Base-by-base conservation (phyloP, 306 rosid genomes). In the Rosa rugosa region DNA sequence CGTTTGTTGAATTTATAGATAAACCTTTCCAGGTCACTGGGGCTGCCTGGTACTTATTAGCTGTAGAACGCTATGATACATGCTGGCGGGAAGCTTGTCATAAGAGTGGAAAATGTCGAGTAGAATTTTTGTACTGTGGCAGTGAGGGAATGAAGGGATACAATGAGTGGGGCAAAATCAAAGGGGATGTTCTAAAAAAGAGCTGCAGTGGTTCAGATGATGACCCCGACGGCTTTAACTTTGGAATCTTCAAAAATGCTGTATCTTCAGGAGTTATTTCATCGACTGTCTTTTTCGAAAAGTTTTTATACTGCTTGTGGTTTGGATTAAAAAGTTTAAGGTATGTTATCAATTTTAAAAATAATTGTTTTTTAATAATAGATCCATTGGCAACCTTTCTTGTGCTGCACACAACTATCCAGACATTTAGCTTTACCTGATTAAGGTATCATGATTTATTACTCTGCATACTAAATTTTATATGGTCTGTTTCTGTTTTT, bases 271-370 rank as follows among this genome's bases (percentile, higher is more conserved):
- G 79, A 17, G 84, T 95, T 75, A 87, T 86, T 72, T 83, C 87
- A 75, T 85, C 98, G 63, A 66, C 80, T 2, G 64, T 66, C n/a
- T 85, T 92, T 69, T 83, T 90, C 79, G 82, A 90, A 18, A 92
- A 92, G 77, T 91, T 89, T 50, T 91, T 90, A 53, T 87, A 82
- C 77, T 94, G 99, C 81, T 84, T 94, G 25, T 94, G 99, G 98
- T 91, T 91, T 91, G 96, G 96, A n/a, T 88, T 95, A 82, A 97
- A 95, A 77, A 95, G 91, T 47, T 86, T 95, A 68, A 95, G 99
- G 98, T 94, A 78, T 60, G 25, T 60, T 23, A 53, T 14, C 23
- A 18, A 18, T 53, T 20, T 22, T 8, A 9, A 3, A 23, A 22
- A 13, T 20, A 22, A 59, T 59, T 59, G 25, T 23, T 22, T 59